Evolutionary conservation across 1,284 basidiomycete genomes (phyloP).

Genomic region (Sporisorium sorghi): DNA sequence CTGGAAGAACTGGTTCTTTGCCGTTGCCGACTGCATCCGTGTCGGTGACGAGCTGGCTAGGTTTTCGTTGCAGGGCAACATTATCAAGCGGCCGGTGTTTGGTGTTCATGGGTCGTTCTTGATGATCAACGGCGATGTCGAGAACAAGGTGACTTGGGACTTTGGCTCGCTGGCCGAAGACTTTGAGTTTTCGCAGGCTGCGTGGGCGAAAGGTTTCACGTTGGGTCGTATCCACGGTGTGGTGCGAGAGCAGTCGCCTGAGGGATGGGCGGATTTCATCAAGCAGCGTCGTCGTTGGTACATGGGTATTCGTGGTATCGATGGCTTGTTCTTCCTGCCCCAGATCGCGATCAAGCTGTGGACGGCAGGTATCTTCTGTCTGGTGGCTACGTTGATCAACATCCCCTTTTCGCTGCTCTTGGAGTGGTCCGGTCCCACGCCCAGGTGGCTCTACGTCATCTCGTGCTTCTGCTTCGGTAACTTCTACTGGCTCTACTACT

Average conservation of each 20-base stretch:
- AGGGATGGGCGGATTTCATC: conserved; percentile 70
- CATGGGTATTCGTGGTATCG: conserved; percentile 69
- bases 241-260: conserved; percentile 70
- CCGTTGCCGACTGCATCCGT: conserved; percentile 71
- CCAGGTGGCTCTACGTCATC: conserved; percentile 70
- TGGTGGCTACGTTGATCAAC: conserved; percentile 70
- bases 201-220: conserved; percentile 70
- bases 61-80: conserved; percentile 71
- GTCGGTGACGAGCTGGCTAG: conserved; percentile 71
- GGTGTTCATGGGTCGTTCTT: conserved; percentile 71
- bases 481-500: conserved; percentile 69
- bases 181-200: conserved; percentile 71
- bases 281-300: conserved; percentile 71
- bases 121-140: conserved; percentile 71
- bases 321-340: conserved; percentile 69
- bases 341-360: conserved; percentile 71
- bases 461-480: conserved; percentile 71
- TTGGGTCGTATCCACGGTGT: conserved; percentile 70
- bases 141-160: conserved; percentile 71
- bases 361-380: conserved; percentile 71
- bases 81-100: conserved; percentile 70
- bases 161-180: conserved; percentile 69
- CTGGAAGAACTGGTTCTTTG: conserved; percentile 71
- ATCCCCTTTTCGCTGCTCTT: conserved; percentile 67
- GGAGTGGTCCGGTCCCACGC: conserved; percentile 55